Evolutionary conservation across 331 rosid species (phyloP), one percentile per base, ranked within the genome.

Genomic region (Rosa hybrid): DNA sequence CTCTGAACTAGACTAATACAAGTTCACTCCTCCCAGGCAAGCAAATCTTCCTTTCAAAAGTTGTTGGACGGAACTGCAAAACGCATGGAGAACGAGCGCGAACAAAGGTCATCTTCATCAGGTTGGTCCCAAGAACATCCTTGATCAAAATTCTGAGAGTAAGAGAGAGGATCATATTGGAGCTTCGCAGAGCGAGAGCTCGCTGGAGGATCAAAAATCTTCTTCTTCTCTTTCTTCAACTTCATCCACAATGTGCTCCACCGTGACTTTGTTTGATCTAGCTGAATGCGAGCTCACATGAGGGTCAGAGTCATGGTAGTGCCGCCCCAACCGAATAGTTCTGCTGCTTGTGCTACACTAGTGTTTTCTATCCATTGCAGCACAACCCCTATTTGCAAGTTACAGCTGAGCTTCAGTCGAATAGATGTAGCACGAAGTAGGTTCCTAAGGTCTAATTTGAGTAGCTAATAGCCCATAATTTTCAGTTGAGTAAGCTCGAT

Each of bases 141-240:
- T 70, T 80, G 77, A 63, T 91, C 96, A 75, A 91, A 91, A 82
- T 87, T 89, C 84, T 85, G 87, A 21, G 87, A 77, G 83, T 91
- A 91, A 34, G 90, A 84, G 83, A 60, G 62, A 5, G 88, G 68
- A 84, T 92, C 91, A 62, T 89, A 86, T 48, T 86, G 77, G 44
- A 56, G 42, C 18, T 21, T 69, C n/a, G 8, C 57, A 25, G 82
- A 44, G 67, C 79, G 25, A 25, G 82, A 17, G 75, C 82, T 45
- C 0, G 75, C 3, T 60, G 90, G 39, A 41, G 72, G 71, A 7
- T 78, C 81, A 64, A 85, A 77, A 10, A 84, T 71, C 83, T 80
- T 88, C 85, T 62, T 85, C 83, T 84, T 85, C 74, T 85, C 85
- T 80, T 79, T 89, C 87, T 82, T 86, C 27, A 86, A 59, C 74